phyloP scores from a whole-genome alignment of 2,329 filamentous ascomycete genomes.

The Aureobasidium sp. region DNA sequence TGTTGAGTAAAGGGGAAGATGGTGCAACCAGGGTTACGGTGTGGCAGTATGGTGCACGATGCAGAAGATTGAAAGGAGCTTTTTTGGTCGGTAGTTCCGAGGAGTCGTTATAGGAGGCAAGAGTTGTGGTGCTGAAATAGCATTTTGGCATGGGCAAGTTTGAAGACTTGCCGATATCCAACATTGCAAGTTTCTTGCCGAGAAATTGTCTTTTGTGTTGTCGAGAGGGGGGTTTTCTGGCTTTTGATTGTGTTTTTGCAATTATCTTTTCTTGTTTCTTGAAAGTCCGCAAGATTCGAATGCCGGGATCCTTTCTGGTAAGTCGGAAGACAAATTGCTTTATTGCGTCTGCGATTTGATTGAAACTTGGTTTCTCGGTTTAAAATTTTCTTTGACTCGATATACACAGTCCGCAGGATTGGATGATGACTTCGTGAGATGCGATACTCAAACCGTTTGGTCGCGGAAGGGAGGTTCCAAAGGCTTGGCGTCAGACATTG shows the following conservation, averaged over 20 bases:
- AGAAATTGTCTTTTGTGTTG: not conserved
- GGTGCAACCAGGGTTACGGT: conserved; percentile 35
- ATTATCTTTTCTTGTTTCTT: not conserved
- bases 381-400: too few relatives aligned
- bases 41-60: conserved; percentile 58
- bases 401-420: too few relatives aligned
- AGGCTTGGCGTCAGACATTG: not conserved
- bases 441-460: too few relatives aligned
- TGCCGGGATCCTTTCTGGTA: too few relatives aligned
- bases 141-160: conserved; percentile 46
- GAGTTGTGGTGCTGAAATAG: conserved; percentile 59
- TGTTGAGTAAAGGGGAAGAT: not conserved
- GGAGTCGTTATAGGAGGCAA: conserved; percentile 60
- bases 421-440: too few relatives aligned
- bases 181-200: not conserved
- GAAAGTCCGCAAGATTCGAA: not conserved
- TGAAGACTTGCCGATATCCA: conserved; percentile 13
- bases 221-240: not conserved
- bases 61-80: conserved; percentile 60
- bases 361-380: too few relatives aligned
- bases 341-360: too few relatives aligned
- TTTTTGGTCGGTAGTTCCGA: conserved; percentile 61
- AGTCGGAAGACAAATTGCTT: too few relatives aligned
- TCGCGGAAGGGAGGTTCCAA: not conserved
- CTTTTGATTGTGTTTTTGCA: not conserved